These are phyloP conservation scores for Lodderomyces parapsilosis DNA, from an alignment of 1,139 yeast genomes.

Conservation along the genomic window DNA sequence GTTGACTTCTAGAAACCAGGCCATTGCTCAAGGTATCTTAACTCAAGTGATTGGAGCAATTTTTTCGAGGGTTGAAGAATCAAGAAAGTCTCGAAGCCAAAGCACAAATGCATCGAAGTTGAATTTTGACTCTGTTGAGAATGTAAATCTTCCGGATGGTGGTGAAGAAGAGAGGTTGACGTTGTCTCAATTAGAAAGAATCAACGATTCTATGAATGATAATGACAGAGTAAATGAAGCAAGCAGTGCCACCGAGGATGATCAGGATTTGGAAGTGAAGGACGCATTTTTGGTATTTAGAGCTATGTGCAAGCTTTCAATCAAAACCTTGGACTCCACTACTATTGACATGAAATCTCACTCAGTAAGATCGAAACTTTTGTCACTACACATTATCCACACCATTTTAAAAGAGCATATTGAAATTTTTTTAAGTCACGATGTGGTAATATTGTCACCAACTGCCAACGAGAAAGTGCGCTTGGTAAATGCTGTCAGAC, in stretches of 20 bases:
- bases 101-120: constrained; percentile 13
- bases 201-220: constrained; percentile 51
- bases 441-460: constrained; percentile 58
- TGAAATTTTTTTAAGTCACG: constrained; percentile 70
- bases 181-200: constrained; percentile 53
- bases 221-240: constrained; percentile 54
- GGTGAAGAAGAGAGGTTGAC: constrained; percentile 44
- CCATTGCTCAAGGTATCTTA: constrained; percentile 91
- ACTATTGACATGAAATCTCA: constrained; percentile 84
- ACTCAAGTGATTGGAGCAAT: constrained; percentile 88
- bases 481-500: constrained; percentile 78
- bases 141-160: constrained; percentile 2
- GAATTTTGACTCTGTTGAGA: constrained; percentile 1
- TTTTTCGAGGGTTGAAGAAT: constrained; percentile 66
- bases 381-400: constrained; percentile 86
- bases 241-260: constrained; percentile 42
- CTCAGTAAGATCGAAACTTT: constrained; percentile 84
- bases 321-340: constrained; percentile 72
- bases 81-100: constrained; percentile 19
- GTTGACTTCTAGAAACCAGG: constrained; percentile 77
- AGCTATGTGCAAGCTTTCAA: constrained; percentile 91
- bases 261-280: constrained; percentile 72
- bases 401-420: constrained; percentile 83
- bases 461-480: constrained; percentile 57
- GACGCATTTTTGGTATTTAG: constrained; percentile 93